These are phyloP conservation scores for Penicillium decumbens DNA, from an alignment of 2,329 filamentous ascomycete genomes.

Conservation along the genomic window DNA sequence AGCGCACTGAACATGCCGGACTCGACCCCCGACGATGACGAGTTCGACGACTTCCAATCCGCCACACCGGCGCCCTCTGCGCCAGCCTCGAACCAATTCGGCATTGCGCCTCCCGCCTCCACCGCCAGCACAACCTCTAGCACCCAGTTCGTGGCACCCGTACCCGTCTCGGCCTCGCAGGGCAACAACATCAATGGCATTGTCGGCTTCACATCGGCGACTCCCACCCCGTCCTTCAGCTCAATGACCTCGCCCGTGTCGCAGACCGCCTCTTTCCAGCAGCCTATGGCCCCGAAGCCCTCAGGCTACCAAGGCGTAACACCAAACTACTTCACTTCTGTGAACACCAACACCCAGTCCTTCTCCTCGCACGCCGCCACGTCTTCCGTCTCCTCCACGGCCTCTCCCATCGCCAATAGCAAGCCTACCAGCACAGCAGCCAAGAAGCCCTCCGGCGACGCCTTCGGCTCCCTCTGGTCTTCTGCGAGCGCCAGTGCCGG, in stretches of 20 bases:
- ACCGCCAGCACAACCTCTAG: constrained; percentile 46
- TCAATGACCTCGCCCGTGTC: constrained; percentile 53
- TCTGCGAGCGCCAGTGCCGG: constrained; percentile 63
- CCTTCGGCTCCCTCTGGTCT: constrained; percentile 81
- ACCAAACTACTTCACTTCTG: constrained; percentile 93
- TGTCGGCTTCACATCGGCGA: constrained; percentile 73
- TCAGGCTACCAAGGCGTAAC: constrained; percentile 68
- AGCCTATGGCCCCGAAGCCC: constrained; percentile 49
- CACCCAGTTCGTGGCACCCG: constrained; percentile 73
- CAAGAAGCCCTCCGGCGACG: constrained; percentile 61
- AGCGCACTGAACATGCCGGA: constrained; percentile 48
- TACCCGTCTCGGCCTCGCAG: constrained; percentile 79
- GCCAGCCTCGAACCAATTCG: constrained; percentile 35
- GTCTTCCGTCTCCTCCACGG: constrained; percentile 37
- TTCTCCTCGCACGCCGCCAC: constrained; percentile 34
- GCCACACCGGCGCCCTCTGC: constrained; percentile 55
- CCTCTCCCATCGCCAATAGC: constrained; percentile 39
- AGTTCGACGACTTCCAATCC: constrained; percentile 97
- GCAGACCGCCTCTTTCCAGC: constrained; percentile 35
- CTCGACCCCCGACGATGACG: constrained; percentile 64
- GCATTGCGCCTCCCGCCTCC: constrained; percentile 45
- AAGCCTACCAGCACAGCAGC: constrained; percentile 46
- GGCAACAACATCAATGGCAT: constrained; percentile 75
- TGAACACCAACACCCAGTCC: constrained; percentile 44
- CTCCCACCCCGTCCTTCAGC: constrained; percentile 59